Base-by-base conservation (phyloP, 2,329 filamentous ascomycete species). In the Epichloe typhina region DNA sequence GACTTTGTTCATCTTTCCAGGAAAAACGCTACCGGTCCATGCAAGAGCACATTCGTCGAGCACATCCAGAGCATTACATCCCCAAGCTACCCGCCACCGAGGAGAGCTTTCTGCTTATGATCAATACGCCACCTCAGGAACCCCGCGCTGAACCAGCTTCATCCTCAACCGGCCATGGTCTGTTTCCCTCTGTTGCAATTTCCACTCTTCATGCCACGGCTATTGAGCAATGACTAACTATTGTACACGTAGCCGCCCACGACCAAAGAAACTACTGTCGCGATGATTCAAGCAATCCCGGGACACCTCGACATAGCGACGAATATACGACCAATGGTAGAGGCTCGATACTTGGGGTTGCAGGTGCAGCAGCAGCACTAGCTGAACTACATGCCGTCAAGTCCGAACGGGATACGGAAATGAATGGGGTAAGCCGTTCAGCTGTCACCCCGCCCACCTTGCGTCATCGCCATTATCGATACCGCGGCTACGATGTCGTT, bases 11-110 rank as follows among this genome's bases (percentile, higher is more conserved):
- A 35, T 19, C 12, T 53, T 19, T 19, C 53, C 70, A 94, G 88
- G 88, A 94, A 74, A 95, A 95, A 71, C 81, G 88, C 59, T 98
- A 90, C 73, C 89, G 93, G 68, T 97, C 91, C 56, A 97, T 98
- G 88, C 93, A 97, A 72, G 93, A 98, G 78, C 93, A 98, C 66
- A 97, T 98, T 63, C 88, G 93, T 62, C 84, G 93, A 68, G 91
- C 93, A 59, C 93, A 98, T 67, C 91, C 91, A 54, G 89, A 95
- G 67, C 86, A 96, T 68, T 97, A 97, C 72, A 95, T 98, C 61
- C 84, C 93, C 47, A 96, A 97, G 79, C 85, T 97, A 61, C 91
- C 93, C 58, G 93, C 93, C 46, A 98, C 91, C 60, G 91, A 96
- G 69, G 91, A 97, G 72, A 96, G 89, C 82, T 96, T 98, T 70